Evolutionary conservation across 2,329 filamentous ascomycete species (phyloP).

Genomic region (Alternaria sp.): DNA sequence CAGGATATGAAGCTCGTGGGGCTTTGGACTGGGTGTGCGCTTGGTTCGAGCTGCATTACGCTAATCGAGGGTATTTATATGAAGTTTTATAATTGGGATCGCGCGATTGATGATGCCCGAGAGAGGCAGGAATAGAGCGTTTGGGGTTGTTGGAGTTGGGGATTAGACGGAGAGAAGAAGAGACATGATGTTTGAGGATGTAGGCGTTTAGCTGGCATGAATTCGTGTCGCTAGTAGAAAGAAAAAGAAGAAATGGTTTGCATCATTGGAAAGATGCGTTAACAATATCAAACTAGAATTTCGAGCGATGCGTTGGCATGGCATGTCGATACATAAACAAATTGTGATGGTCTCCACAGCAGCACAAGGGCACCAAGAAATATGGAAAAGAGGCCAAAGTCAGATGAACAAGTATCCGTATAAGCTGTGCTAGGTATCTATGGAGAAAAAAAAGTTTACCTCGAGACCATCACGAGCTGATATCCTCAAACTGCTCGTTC

Average conservation of each 20-base stretch:
- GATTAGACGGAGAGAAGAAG: neutral
- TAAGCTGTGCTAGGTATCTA: neutral
- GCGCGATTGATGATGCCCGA: conserved; percentile 44
- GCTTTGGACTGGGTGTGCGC: conserved; percentile 50
- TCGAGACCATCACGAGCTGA: neutral
- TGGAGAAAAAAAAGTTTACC: neutral
- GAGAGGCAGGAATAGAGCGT: conserved; percentile 35
- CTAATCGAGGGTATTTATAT: conserved; percentile 46
- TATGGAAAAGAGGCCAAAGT: neutral
- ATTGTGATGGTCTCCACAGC: neutral
- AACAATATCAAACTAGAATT: neutral
- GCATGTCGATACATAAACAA: too few relatives aligned
- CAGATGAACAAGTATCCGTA: neutral
- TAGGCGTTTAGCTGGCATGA: neutral
- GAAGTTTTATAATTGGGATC: conserved; percentile 43
- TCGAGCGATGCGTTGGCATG: neutral
- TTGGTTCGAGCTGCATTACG: conserved; percentile 47
- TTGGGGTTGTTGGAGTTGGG: neutral
- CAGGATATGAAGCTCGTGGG: conserved; percentile 48
- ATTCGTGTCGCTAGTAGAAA: neutral
- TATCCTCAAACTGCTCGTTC: neutral
- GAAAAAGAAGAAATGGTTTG: neutral
- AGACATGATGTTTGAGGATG: neutral
- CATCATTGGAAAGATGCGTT: neutral
- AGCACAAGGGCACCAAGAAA: neutral